phyloP scores from a whole-genome alignment of 352 stramenopile genomes.

The Phytophthora constricta region DNA sequence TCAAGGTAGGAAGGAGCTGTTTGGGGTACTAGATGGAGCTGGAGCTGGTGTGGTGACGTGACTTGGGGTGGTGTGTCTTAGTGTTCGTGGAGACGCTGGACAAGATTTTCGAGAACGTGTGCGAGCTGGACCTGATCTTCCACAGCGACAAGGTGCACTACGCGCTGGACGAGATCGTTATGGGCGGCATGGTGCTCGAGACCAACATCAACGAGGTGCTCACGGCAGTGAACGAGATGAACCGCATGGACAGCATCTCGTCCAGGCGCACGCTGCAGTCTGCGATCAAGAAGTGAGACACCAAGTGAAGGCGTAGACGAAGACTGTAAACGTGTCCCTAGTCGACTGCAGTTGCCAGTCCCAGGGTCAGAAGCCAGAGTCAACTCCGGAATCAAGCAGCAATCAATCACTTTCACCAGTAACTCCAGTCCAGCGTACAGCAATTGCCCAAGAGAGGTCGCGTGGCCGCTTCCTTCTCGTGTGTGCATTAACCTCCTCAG shows the following conservation, averaged over 20 bases:
- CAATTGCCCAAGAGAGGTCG: too few relatives aligned
- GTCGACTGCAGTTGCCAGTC: too few relatives aligned
- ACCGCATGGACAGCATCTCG: constrained; percentile 90
- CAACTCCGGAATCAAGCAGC: constrained; percentile 4
- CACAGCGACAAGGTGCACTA: constrained; percentile 98
- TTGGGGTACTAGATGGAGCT: not conserved
- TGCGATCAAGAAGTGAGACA: constrained; percentile 66
- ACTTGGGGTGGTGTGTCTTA: constrained; percentile 27
- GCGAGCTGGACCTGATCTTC: constrained; percentile 99
- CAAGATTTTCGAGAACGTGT: constrained; percentile 99
- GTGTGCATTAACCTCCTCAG: too few relatives aligned
- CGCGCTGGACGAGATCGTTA: constrained; percentile 99
- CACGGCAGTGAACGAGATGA: constrained; percentile 97
- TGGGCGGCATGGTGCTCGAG: constrained; percentile 99
- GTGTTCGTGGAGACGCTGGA: constrained; percentile 96
- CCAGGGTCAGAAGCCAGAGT: not conserved
- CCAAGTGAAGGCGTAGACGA: too few relatives aligned
- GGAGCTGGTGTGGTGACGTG: not conserved
- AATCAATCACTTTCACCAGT: not conserved
- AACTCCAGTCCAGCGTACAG: too few relatives aligned
- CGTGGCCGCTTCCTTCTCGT: too few relatives aligned
- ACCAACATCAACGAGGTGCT: constrained; percentile 99
- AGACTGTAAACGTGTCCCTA: too few relatives aligned
- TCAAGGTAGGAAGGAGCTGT: constrained; percentile 78
- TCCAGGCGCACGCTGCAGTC: constrained; percentile 80